A percentile compares a stretch with the other conserved stretches of the same genome.
These are phyloP conservation scores for Aspergillus ostianus DNA, from an alignment of 495 filamentous ascomycete species.

Conservation along the genomic window DNA sequence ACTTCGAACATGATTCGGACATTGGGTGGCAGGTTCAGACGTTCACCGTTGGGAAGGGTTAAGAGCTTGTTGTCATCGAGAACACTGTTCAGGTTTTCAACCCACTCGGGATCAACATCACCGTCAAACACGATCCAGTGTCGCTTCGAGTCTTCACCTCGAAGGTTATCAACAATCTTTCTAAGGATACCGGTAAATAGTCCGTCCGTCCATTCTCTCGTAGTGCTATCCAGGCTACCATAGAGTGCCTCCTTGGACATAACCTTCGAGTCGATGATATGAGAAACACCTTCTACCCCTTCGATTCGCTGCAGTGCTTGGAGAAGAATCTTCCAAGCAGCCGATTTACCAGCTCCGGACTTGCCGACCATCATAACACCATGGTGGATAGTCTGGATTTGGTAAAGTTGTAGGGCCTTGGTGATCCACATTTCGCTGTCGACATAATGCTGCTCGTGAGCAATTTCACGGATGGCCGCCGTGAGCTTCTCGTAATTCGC, in stretches of 20 bases:
- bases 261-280: constrained; percentile 98
- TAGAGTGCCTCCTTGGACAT: constrained; percentile 99
- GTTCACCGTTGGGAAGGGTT: constrained; percentile 95
- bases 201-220: constrained; percentile 97
- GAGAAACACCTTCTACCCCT: constrained; percentile 86
- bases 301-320: constrained; percentile 90
- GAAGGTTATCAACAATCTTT: constrained; percentile 98
- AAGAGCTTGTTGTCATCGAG: constrained; percentile 98
- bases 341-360: constrained; percentile 92
- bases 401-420: constrained; percentile 92
- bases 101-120: constrained; percentile 98
- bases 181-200: constrained; percentile 96
- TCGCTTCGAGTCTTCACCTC: constrained; percentile 91
- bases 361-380: constrained; percentile 99
- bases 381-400: constrained; percentile 96
- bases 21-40: constrained; percentile 87
- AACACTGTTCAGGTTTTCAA: constrained; percentile 99
- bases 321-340: constrained; percentile 91
- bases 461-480: constrained; percentile 76
- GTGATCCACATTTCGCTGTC: constrained; percentile 94
- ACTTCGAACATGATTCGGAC: constrained; percentile 99
- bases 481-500: constrained; percentile 78
- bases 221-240: constrained; percentile 92
- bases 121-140: constrained; percentile 99
- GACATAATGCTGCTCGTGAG: constrained; percentile 76